These are phyloP conservation scores for Exophiala oligosperma DNA, from an alignment of 2,329 filamentous ascomycete species.

Conservation along the genomic window DNA sequence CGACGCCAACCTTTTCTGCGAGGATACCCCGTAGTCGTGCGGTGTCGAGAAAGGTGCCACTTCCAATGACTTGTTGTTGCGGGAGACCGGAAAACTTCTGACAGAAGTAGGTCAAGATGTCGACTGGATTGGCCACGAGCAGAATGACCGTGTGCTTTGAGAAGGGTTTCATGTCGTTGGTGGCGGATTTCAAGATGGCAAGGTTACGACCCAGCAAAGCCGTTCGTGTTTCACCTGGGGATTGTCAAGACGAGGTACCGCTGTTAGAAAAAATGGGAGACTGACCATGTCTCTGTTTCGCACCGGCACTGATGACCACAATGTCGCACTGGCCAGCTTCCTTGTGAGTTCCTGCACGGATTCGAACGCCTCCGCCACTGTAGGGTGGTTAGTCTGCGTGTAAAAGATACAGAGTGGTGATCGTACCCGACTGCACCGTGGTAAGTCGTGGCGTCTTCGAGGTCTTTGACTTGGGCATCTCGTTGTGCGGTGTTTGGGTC, in stretches of 20 bases:
- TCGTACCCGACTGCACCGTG: constrained; percentile 46
- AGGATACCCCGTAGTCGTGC: constrained; percentile 40
- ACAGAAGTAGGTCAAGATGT: constrained; percentile 54
- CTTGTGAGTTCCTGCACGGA: constrained; percentile 19
- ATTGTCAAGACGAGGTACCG: constrained; percentile 3
- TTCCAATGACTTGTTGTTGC: constrained; percentile 51
- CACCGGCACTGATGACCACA: constrained; percentile 56
- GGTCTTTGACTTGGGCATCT: constrained; percentile 54
- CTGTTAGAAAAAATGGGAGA: constrained; percentile 17
- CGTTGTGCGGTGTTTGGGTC: constrained; percentile 50
- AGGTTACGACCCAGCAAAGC: constrained; percentile 51
- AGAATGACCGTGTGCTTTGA: constrained; percentile 50
- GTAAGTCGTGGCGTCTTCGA: constrained; percentile 53
- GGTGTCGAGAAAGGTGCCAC: constrained; percentile 56
- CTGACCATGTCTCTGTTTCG: constrained; percentile 46
- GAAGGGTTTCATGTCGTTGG: constrained; percentile 52
- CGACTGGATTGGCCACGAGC: constrained; percentile 57
- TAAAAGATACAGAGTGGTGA: constrained; percentile 25
- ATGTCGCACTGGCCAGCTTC: constrained; percentile 57
- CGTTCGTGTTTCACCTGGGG: constrained; percentile 44
- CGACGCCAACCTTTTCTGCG: constrained; percentile 28
- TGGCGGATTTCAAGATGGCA: constrained; percentile 49
- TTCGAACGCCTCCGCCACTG: constrained; percentile 19
- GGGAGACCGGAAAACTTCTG: constrained; percentile 51
- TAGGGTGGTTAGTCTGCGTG: not conserved